phyloP scores from a whole-genome alignment of 148 eudicot genomes.

The Fagopyrum homotropicum region DNA sequence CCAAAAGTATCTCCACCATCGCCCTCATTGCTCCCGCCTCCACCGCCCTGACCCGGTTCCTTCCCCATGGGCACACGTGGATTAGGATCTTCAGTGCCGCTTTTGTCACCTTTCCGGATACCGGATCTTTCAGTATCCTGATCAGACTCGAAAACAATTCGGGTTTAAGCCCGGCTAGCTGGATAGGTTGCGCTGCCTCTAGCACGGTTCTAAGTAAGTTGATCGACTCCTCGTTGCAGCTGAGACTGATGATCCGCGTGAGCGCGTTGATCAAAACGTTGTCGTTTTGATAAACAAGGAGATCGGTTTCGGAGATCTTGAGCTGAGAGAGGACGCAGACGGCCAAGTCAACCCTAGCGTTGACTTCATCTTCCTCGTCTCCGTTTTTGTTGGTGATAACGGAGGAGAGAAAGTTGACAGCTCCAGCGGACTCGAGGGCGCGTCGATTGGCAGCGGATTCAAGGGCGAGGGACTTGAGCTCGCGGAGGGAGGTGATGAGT shows the following conservation, averaged over 20 bases:
- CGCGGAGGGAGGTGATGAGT: slow-evolving; percentile 23
- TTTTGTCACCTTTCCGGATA: slow-evolving; percentile 41
- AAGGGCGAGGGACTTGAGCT: slow-evolving; percentile 40
- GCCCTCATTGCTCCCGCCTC: slow-evolving; percentile 36
- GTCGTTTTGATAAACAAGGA: slow-evolving; percentile 19
- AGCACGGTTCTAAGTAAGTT: slow-evolving; percentile 33
- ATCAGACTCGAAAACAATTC: slow-evolving; percentile 38
- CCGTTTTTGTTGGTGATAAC: slow-evolving; percentile 16
- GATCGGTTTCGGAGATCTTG: slow-evolving; percentile 31
- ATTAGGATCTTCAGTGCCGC: slow-evolving; percentile 38
- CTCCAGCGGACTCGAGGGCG: slow-evolving; percentile 39
- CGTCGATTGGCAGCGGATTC: slow-evolving; percentile 45
- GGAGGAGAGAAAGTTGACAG: slow-evolving; percentile 37
- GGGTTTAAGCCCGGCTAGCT: slow-evolving; percentile 17
- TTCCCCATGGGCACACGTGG: slow-evolving; percentile 37
- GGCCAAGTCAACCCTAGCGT: slow-evolving; percentile 34
- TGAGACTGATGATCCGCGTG: slow-evolving; percentile 26
- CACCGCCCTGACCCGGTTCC: slow-evolving; percentile 42
- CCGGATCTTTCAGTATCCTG: slow-evolving; percentile 24
- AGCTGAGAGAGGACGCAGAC: slow-evolving; percentile 42
- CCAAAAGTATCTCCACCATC: slow-evolving; percentile 39
- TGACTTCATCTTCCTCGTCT: slow-evolving; percentile 15
- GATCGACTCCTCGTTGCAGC: slow-evolving; percentile 38
- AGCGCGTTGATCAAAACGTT: slow-evolving; percentile 26
- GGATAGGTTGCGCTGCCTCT: slow-evolving; percentile 35